These are phyloP conservation scores for Atkinsonella texensis DNA, from an alignment of 2,329 filamentous ascomycete species.

Conservation along the genomic window DNA sequence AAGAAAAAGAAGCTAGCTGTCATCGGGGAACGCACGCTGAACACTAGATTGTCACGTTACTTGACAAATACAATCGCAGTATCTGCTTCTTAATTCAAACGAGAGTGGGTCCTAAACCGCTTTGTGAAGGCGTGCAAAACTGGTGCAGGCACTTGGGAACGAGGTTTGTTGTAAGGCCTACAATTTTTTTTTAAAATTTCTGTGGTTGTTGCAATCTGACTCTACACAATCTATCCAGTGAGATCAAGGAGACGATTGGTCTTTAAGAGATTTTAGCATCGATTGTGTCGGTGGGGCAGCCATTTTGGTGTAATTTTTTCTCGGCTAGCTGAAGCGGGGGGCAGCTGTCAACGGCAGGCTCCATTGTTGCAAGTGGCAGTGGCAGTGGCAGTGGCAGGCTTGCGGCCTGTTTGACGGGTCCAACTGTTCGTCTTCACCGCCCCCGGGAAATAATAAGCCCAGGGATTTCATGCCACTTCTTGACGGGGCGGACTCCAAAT, in stretches of 20 bases:
- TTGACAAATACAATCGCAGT: conserved; percentile 16
- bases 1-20: conserved; percentile 15
- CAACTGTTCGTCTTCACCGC: conserved; percentile 13
- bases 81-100: conserved; percentile 9
- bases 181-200: too few species aligned
- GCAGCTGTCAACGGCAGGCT: conserved; percentile 5
- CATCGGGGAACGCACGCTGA: conserved; percentile 14
- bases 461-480: conserved; percentile 14
- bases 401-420: conserved; percentile 5
- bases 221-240: too few species aligned
- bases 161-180: too few species aligned
- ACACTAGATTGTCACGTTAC: conserved; percentile 12
- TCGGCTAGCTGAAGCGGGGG: not conserved
- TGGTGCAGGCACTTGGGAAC: too few species aligned
- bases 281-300: too few species aligned
- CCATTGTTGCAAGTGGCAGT: not conserved
- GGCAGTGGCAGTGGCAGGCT: not conserved
- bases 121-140: not conserved
- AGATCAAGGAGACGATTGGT: too few species aligned
- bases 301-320: not conserved
- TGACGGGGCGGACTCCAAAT: conserved; percentile 13
- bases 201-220: too few species aligned
- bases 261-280: too few species aligned
- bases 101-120: not conserved
- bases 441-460: conserved; percentile 16